Evolutionary conservation across 352 stramenopile species (phyloP).

Genomic region (Phytophthora fragariae): DNA sequence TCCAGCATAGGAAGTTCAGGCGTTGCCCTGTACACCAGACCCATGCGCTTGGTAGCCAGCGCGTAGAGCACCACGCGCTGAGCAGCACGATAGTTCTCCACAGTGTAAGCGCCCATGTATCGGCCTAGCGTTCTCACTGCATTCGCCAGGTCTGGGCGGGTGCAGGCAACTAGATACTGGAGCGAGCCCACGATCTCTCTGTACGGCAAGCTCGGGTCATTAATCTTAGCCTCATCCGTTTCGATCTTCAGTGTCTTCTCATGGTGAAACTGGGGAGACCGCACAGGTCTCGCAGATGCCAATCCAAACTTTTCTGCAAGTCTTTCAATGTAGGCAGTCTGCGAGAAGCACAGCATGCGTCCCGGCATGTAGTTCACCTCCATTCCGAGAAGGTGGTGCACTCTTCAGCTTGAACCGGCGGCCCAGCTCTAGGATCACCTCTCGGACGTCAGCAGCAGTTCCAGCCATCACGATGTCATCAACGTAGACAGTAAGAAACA

Average conservation of each 20-base stretch:
- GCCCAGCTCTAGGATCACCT: neutral
- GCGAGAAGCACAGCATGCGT: constrained; percentile 3
- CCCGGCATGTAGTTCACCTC: constrained; percentile 4
- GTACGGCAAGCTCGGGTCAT: no score
- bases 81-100: no score
- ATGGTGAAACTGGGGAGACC: constrained; percentile 4
- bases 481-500: constrained; percentile 18
- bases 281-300: constrained; percentile 1
- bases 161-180: no score
- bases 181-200: no score
- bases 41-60: neutral
- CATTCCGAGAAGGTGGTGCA: constrained; percentile 5
- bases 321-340: constrained; percentile 8
- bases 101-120: no score
- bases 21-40: no score
- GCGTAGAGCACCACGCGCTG: constrained; percentile 9
- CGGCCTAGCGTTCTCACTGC: no score
- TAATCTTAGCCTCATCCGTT: no score
- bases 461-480: constrained; percentile 12
- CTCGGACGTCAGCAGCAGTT: neutral
- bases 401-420: neutral
- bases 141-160: no score
- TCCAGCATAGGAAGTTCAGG: no score
- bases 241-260: neutral
- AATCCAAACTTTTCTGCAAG: constrained; percentile 3